These are phyloP conservation scores for Agaricus subrufescens DNA, from an alignment of 768 basidiomycete genomes.

Conservation along the genomic window DNA sequence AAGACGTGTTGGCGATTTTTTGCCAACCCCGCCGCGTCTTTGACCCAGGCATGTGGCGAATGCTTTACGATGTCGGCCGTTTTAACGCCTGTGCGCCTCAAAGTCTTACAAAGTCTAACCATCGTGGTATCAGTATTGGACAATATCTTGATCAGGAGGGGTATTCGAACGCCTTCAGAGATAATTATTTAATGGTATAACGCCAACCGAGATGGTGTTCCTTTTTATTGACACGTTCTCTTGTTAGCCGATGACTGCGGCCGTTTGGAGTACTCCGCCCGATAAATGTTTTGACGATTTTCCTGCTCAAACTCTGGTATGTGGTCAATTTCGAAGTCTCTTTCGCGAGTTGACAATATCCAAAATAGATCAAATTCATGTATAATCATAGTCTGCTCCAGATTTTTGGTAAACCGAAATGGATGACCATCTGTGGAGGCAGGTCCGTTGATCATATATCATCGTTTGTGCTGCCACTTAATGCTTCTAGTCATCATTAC, in stretches of 20 bases:
- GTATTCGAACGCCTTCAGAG: constrained; percentile 63
- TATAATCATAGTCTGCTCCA: constrained; percentile 74
- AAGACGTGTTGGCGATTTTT: constrained; percentile 50
- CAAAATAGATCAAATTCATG: constrained; percentile 59
- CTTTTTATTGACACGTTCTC: background rate
- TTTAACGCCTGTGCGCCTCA: constrained; percentile 68
- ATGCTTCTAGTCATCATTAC: constrained; percentile 47
- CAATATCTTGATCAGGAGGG: constrained; percentile 59
- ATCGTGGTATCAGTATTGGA: constrained; percentile 49
- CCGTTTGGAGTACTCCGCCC: constrained; percentile 77
- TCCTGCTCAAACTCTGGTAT: constrained; percentile 60
- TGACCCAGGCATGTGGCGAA: constrained; percentile 64
- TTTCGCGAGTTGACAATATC: background rate
- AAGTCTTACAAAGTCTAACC: constrained; percentile 29
- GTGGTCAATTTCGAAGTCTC: constrained; percentile 5
- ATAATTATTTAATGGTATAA: constrained; percentile 72
- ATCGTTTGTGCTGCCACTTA: background rate
- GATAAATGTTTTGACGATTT: constrained; percentile 67
- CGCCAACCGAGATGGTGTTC: background rate
- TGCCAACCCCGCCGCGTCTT: constrained; percentile 60
- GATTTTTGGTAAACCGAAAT: constrained; percentile 62
- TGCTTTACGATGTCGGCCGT: constrained; percentile 65
- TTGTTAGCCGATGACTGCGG: constrained; percentile 70
- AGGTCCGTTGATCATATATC: constrained; percentile 37
- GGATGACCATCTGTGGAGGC: constrained; percentile 71